Base-by-base conservation (phyloP, 768 basidiomycete genomes). In the Porphyrellus cyaneotinctus region DNA sequence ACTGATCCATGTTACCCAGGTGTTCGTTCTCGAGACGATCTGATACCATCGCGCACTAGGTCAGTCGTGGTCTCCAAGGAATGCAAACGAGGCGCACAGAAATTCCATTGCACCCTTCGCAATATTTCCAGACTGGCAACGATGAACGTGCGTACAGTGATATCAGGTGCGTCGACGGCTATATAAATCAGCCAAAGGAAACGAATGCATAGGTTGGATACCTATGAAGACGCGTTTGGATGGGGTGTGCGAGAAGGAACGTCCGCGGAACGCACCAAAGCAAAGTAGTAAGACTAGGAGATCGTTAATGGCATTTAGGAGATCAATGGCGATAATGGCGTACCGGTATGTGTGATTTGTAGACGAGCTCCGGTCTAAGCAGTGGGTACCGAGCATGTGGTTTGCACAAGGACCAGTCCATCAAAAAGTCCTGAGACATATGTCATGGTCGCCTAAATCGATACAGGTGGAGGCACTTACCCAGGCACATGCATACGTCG, bases 11-110 rank as follows among this genome's bases (percentile, higher is more conserved):
- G 67, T 97, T 95, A 75, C 91, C 88, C 17, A 95, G 73, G 60
- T 97, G 94, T 71, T 95, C 92, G 70, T 89, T 93, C 68, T 95
- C 90, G 37, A 91, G 71, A 57, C 90, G 88, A 67, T 80, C 86
- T 90, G 60, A n/a, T 32, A 38, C 9, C 33, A 6, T 37, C 17
- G 42, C 59, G 26, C 15, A 12, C 22, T 3, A 8, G 2, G 17
- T 12, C 18, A 10, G 37, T 38, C 41, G 14, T 24, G 23, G 7
- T 20, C 30, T n/a, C n/a, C n/a, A n/a, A 26, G 26, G 36, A 20
- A 24, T 15, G 12, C 37, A 43, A 32, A 26, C 13, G 36, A 28
- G 15, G 22, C 88, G 63, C 52, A 92, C 90, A 87, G 62, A 95
- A 89, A 68, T 95, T 97, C 95, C 95, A 98, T 57, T 88, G 88